Evolutionary conservation across 495 filamentous ascomycete species (phyloP), one percentile per base, ranked within the genome.

Genomic region (Penicillium parvum): DNA sequence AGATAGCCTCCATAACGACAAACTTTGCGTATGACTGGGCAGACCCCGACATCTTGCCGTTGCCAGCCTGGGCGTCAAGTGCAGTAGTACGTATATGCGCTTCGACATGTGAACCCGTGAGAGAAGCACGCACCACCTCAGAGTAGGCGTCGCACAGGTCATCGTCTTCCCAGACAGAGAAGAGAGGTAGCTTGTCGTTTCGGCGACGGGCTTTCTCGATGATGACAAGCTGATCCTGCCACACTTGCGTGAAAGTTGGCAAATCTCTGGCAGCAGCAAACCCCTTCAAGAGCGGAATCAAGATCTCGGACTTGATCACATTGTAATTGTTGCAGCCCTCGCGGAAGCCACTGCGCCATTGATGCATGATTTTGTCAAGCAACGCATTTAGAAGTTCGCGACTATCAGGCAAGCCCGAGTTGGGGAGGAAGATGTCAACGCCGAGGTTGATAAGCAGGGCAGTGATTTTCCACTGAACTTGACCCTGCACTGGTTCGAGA

Each of bases 181-280:
- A 74, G 6, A 45, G 25, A 11, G 47, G 45, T 6, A 66, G 32
- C 8, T 26, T 57, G 12, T 33, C 40, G 44, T 66, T 52, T 39
- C 63, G 45, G 22, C 61, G 41, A 28, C 66, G 58, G 35, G 62
- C 53, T 38, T 61, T 54, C 42, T 78, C 69, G n/a, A 69, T 52
- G 16, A 64, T 49, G 17, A 65, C 52, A 7, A 91, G 72, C 50
- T 84, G 78, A 7, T 68, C 60, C 30, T 77, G 68, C 87, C 87
- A 92, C 10, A 76, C 55, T 21, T 73, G 66, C 50, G 89, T 64
- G 53, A 91, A 92, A 3, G 73, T 73, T 6, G 73, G 48, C 22
- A 92, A 55, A 45, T 88, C 77, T 56, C 86, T 75, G 37, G 80
- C 78, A 22, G 72, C 72, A 21, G 75, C 72, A 56, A 83, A 87